phyloP scores from a whole-genome alignment of 2,329 filamentous ascomycete genomes.

The Geosmithia flava region DNA sequence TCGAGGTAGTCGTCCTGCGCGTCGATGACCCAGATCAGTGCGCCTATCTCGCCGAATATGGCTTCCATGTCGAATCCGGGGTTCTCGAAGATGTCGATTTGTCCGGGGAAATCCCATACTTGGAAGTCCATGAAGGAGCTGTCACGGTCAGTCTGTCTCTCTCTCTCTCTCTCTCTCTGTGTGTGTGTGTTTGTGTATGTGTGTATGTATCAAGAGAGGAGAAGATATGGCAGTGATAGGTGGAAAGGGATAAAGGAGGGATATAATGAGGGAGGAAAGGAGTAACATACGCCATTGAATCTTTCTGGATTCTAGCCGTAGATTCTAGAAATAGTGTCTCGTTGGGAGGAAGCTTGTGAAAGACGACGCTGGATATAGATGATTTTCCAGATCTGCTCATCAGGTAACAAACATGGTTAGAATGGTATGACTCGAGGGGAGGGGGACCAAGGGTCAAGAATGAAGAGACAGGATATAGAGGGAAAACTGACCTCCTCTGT shows the following conservation, averaged over 20 bases:
- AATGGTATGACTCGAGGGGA: background rate
- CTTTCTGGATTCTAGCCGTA: slow-evolving; percentile 86
- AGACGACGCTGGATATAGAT: slow-evolving; percentile 97
- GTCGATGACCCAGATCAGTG: slow-evolving; percentile 96
- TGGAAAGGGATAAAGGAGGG: no score
- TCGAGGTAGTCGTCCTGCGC: slow-evolving; percentile 97
- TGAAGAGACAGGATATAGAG: no score
- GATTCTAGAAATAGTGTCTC: slow-evolving; percentile 95
- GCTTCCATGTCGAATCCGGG: slow-evolving; percentile 82
- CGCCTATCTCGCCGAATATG: slow-evolving; percentile 89
- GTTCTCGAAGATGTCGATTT: slow-evolving; percentile 80
- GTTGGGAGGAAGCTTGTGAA: slow-evolving; percentile 91
- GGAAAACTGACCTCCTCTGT: slow-evolving; percentile 78
- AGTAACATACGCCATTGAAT: slow-evolving; percentile 76
- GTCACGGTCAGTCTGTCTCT: slow-evolving; percentile 6
- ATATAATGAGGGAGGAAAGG: slow-evolving; percentile 1
- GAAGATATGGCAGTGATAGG: no score
- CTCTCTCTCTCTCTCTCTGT: background rate
- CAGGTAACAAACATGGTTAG: background rate
- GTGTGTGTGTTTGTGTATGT: no score
- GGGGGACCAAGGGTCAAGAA: no score
- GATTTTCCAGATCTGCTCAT: slow-evolving; percentile 97
- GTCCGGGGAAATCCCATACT: slow-evolving; percentile 93
- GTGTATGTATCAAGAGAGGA: no score
- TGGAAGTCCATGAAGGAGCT: slow-evolving; percentile 99